These are phyloP conservation scores for Clonostachys rosea DNA, from an alignment of 2,329 filamentous ascomycete genomes.

Conservation along the genomic window DNA sequence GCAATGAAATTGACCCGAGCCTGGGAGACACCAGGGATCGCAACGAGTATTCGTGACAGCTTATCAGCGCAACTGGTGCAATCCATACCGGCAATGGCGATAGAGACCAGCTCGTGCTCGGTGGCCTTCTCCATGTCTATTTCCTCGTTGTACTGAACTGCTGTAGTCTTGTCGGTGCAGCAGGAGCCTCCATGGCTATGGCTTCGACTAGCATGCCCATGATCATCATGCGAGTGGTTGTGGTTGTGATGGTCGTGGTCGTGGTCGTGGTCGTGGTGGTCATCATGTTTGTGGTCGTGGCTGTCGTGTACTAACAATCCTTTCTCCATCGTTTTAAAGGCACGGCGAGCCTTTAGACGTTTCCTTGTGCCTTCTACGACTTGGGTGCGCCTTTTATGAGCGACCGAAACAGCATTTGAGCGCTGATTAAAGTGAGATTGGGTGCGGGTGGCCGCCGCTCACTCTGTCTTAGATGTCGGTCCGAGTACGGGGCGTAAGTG, in stretches of 20 bases:
- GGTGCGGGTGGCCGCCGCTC: too few relatives aligned
- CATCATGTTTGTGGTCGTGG: too few relatives aligned
- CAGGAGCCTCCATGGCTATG: neutral
- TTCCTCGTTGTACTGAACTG: neutral
- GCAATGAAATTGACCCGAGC: constrained; percentile 30
- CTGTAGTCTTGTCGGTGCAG: neutral
- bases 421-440: too few relatives aligned
- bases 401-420: too few relatives aligned
- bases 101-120: constrained; percentile 15
- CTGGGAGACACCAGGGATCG: constrained; percentile 18
- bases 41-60: constrained; percentile 17
- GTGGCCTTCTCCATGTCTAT: constrained; percentile 16
- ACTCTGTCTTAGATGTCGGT: too few relatives aligned
- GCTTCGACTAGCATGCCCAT: neutral
- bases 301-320: too few relatives aligned
- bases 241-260: neutral
- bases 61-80: constrained; percentile 29
- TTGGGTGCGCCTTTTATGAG: too few relatives aligned
- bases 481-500: too few relatives aligned
- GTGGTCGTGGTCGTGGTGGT: neutral
- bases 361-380: too few relatives aligned
- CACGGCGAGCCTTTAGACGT: too few relatives aligned
- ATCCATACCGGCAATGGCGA: constrained; percentile 26
- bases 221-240: too few relatives aligned
- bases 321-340: too few relatives aligned